phyloP scores from a whole-genome alignment of 208 protist species.

The Wallacemonas sp. region DNA sequence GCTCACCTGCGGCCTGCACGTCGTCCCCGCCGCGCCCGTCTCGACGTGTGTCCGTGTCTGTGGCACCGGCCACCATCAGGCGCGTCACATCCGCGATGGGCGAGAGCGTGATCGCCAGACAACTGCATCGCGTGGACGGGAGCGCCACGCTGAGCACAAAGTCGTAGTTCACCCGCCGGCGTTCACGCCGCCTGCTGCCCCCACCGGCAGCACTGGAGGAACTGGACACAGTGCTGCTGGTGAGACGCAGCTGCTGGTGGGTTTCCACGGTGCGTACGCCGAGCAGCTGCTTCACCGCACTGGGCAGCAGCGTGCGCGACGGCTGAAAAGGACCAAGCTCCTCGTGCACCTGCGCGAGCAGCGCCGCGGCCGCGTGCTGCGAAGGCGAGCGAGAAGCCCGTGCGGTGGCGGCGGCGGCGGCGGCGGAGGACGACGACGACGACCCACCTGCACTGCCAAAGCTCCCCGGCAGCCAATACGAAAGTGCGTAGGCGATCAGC shows the following conservation, averaged over 20 bases:
- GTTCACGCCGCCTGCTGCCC: neutral
- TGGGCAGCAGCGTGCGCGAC: slow-evolving; percentile 23
- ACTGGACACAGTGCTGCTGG: too few relatives aligned
- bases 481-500: neutral
- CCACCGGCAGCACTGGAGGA: neutral
- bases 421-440: neutral
- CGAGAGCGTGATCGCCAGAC: slow-evolving; percentile 29
- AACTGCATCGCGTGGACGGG: slow-evolving; percentile 32
- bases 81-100: neutral
- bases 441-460: neutral
- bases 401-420: too few relatives aligned
- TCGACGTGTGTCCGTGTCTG: neutral
- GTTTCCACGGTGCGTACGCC: slow-evolving; percentile 24
- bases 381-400: slow-evolving; percentile 4
- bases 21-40: neutral
- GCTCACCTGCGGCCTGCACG: too few relatives aligned
- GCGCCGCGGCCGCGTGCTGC: slow-evolving; percentile 16
- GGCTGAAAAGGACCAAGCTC: slow-evolving; percentile 39
- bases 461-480: neutral
- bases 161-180: neutral
- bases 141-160: slow-evolving; percentile 28
- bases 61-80: neutral
- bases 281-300: slow-evolving; percentile 27
- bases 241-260: slow-evolving; percentile 13
- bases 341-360: slow-evolving; percentile 24